Base-by-base conservation (phyloP, 129 eudicot genomes). In the Flaveria brownii region DNA sequence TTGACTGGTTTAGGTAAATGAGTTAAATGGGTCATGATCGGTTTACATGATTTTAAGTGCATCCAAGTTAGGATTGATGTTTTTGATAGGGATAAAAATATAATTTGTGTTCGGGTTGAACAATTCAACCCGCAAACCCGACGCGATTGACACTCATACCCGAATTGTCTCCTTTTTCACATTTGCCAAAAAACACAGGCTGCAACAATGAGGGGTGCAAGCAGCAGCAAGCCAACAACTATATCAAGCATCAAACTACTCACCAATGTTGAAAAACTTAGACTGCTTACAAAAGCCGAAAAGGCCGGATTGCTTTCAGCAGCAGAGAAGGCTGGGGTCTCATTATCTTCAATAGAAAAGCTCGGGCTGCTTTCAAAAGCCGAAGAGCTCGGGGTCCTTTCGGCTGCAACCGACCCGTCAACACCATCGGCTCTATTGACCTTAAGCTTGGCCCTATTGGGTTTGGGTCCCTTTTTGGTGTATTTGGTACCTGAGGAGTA, bases 201-300 rank as follows among this genome's bases (percentile, higher is more conserved):
- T 74, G 70, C 75, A 73, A 72, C 86, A 77, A 85, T 81, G 87
- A 87, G 73, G 51, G 70, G 82, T 51, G 78, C 80, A 33, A 50
- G 69, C 45, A 77, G n/a, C 65, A 79, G 63, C 46, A 56, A 68
- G 68, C 69, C 81, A 16, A 52, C 80, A 45, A 65, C 85, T 1
- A 36, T 77, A 55, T 74, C 87, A 68, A 60, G 80, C 55, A 88
- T 91, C 79, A 93, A 91, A 85, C 87, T 93, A 3, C 77, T 93
- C 33, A 91, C 98, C 25, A 84, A 96, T 49, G 98, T 93, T 18
- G 93, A 90, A 84, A 87, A 87, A 78, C 83, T 90, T 23, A 83
- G 92, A 26, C 96, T 93, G 3, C 87, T 93, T 28, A 93, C 93
- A 30, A 93, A 93, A 86, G 98, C 98, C 1, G 98, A 93, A 80